These are phyloP conservation scores for Ophiostoma piceae DNA, from an alignment of 2,329 filamentous ascomycete genomes.

Conservation along the genomic window DNA sequence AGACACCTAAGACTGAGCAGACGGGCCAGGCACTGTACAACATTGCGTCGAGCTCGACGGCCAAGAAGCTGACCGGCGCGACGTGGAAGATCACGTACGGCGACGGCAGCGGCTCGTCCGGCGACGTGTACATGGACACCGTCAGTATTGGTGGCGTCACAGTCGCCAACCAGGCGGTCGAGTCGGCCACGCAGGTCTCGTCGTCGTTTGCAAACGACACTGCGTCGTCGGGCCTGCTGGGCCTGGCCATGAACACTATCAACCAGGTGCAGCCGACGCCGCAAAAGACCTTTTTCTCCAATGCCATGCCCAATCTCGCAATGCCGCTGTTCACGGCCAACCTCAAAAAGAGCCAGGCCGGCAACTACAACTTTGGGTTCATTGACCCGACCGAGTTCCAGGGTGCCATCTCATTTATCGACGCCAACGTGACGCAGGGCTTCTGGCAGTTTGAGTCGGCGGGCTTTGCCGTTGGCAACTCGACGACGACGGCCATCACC, in stretches of 20 bases:
- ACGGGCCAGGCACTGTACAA: constrained; percentile 38
- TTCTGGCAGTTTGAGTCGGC: constrained; percentile 55
- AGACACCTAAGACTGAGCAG: constrained; percentile 34
- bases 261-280: constrained; percentile 41
- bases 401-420: constrained; percentile 47
- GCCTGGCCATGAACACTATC: constrained; percentile 40
- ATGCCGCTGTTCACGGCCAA: constrained; percentile 35
- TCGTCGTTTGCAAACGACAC: constrained; percentile 37
- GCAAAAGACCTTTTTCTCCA: constrained; percentile 42
- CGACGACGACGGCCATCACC: constrained; percentile 25
- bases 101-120: constrained; percentile 40
- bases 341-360: constrained; percentile 34
- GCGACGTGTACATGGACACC: constrained; percentile 40
- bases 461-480: constrained; percentile 40
- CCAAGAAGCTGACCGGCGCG: constrained; percentile 33
- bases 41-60: constrained; percentile 37
- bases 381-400: constrained; percentile 51
- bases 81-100: constrained; percentile 41
- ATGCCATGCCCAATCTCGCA: constrained; percentile 31
- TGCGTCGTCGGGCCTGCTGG: constrained; percentile 41
- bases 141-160: constrained; percentile 41
- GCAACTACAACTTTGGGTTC: constrained; percentile 52
- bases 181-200: constrained; percentile 41
- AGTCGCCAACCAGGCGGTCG: constrained; percentile 41
- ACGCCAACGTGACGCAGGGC: constrained; percentile 45